These are phyloP conservation scores for Colletotrichum noveboracense DNA, from an alignment of 2,329 filamentous ascomycete genomes.

Conservation along the genomic window DNA sequence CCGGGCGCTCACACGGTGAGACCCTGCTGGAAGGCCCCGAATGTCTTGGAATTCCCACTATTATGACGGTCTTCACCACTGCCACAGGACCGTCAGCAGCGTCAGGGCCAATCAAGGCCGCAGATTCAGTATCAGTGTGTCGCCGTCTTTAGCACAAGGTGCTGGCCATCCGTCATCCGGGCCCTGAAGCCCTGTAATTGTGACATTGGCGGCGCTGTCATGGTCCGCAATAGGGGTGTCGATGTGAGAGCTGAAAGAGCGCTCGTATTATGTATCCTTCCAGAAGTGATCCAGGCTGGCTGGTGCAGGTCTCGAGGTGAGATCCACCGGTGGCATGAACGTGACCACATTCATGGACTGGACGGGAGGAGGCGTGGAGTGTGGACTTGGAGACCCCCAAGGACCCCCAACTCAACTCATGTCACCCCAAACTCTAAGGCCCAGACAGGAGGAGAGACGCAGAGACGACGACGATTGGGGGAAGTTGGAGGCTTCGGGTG, in stretches of 20 bases:
- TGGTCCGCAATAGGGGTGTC: not conserved
- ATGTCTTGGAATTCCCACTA: conserved; percentile 10
- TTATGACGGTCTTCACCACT: conserved; percentile 7
- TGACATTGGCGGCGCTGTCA: not conserved
- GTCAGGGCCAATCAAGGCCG: not conserved
- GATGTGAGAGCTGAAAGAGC: not conserved
- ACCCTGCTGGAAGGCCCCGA: not conserved
- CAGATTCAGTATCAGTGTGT: not conserved
- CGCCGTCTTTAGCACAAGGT: not conserved
- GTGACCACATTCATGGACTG: not conserved
- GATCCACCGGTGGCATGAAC: not conserved
- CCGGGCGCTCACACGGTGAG: conserved; percentile 13
- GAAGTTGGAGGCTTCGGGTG: not conserved
- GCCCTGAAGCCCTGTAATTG: not conserved
- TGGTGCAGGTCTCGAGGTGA: not conserved
- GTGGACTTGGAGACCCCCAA: not conserved
- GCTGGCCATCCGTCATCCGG: not conserved
- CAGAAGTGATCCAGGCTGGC: not conserved
- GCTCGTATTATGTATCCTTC: not conserved
- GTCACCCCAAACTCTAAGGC: conserved; percentile 15
- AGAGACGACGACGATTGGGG: not conserved
- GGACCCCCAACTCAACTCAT: conserved; percentile 14
- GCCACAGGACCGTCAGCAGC: not conserved
- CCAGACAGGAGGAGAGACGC: not conserved
- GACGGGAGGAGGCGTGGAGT: not conserved